These are phyloP conservation scores for Volvox africanus DNA, from an alignment of 139 green algal genomes.

Conservation along the genomic window DNA sequence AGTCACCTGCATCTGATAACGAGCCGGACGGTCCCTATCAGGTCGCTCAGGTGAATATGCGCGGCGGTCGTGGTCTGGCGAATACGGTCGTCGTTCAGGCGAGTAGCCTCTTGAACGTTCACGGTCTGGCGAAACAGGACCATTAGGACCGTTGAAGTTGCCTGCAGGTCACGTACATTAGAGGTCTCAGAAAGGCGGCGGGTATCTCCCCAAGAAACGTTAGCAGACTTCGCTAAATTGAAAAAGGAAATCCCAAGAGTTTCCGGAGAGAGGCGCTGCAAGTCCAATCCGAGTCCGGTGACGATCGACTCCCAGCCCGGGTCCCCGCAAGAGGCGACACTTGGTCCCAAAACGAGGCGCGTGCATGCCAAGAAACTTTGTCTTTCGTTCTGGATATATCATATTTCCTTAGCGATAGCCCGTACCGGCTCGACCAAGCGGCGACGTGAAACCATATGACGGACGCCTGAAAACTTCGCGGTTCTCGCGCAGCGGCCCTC, in stretches of 20 bases:
- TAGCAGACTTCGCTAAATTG: neutral
- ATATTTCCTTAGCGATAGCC: no score
- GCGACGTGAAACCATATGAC: constrained; percentile 17
- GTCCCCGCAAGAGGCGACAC: no score
- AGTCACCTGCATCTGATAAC: constrained; percentile 26
- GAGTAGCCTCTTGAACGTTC: constrained; percentile 21
- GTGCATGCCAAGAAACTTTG: no score
- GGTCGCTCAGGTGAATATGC: constrained; percentile 24
- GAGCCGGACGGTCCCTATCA: constrained; percentile 28
- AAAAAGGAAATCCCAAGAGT: neutral
- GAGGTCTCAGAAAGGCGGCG: neutral
- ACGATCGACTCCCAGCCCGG: no score
- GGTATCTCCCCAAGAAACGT: neutral
- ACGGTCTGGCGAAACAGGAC: constrained; percentile 27
- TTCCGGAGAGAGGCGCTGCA: no score
- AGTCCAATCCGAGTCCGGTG: no score
- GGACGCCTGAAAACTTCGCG: constrained; percentile 25
- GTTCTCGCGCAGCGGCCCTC: neutral
- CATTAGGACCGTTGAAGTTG: constrained; percentile 11
- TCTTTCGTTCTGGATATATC: no score
- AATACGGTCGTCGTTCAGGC: constrained; percentile 36
- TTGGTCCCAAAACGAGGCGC: no score
- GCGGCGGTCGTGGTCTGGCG: constrained; percentile 36
- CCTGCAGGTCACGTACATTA: neutral
- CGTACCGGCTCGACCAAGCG: constrained; percentile 12